These are phyloP conservation scores for Nitzschia sp. DNA, from an alignment of 108 stramenopile species.

Conservation along the genomic window DNA sequence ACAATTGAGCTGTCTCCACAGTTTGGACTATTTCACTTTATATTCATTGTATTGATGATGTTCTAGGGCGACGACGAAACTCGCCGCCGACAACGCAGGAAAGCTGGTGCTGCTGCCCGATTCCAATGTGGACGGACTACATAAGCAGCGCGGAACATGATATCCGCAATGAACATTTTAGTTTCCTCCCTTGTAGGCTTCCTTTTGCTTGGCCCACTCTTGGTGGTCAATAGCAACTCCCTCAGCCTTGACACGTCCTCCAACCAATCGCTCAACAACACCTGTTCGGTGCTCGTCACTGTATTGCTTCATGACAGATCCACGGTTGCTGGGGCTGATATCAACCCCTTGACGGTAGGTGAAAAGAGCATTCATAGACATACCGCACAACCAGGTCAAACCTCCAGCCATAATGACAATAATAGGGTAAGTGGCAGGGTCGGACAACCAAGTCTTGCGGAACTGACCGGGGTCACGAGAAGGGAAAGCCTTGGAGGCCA, in stretches of 20 bases:
- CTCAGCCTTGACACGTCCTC: slow-evolving; percentile 51
- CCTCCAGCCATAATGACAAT: slow-evolving; percentile 60
- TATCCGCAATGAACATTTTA: background rate
- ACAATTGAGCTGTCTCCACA: too few relatives aligned
- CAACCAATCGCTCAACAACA: slow-evolving; percentile 19
- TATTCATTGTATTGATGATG: too few relatives aligned
- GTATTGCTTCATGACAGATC: slow-evolving; percentile 11
- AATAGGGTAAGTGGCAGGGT: slow-evolving; percentile 66
- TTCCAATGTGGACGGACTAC: too few relatives aligned
- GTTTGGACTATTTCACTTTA: too few relatives aligned
- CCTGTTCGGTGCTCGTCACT: slow-evolving; percentile 8
- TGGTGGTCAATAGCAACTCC: slow-evolving; percentile 71
- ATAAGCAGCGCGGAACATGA: background rate
- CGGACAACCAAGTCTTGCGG: slow-evolving; percentile 53
- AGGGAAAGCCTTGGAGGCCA: slow-evolving; percentile 20
- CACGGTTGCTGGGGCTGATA: slow-evolving; percentile 44
- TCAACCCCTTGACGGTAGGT: slow-evolving; percentile 60
- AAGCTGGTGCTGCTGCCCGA: too few relatives aligned
- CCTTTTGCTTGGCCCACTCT: slow-evolving; percentile 60
- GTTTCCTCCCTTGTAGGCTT: slow-evolving; percentile 30
- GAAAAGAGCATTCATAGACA: slow-evolving; percentile 43
- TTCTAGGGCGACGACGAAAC: too few relatives aligned
- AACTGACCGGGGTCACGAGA: slow-evolving; percentile 8
- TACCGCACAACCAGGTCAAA: slow-evolving; percentile 56
- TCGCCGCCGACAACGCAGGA: too few relatives aligned